Percentiles rank a stretch among this genome's conserved stretches.
These are phyloP conservation scores for Sporothrix pseudoabietina DNA, from an alignment of 2,329 filamentous ascomycete genomes.

Conservation along the genomic window DNA sequence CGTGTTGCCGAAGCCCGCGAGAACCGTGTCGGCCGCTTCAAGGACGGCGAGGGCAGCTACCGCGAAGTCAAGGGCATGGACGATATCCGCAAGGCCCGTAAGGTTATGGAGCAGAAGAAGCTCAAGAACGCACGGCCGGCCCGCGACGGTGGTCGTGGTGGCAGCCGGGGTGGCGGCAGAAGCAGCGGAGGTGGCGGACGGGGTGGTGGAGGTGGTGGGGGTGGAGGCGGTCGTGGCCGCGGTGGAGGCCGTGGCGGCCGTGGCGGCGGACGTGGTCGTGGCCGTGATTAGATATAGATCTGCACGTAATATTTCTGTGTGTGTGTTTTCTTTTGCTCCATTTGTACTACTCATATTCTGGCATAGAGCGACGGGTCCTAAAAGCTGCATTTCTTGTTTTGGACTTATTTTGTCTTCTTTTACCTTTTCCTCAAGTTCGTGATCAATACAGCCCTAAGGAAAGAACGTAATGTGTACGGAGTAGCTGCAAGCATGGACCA, in stretches of 20 bases:
- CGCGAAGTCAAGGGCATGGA: conserved; percentile 78
- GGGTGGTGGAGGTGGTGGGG: conserved; percentile 13
- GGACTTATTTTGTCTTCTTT: neutral
- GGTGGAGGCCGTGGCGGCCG: conserved; percentile 18
- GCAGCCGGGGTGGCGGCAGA: conserved; percentile 6
- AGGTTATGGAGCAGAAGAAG: conserved; percentile 71
- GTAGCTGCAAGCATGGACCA: conserved; percentile 6
- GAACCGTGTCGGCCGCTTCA: conserved; percentile 74
- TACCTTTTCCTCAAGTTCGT: neutral
- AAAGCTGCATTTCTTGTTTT: neutral
- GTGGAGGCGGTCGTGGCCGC: conserved; percentile 21
- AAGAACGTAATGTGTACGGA: neutral
- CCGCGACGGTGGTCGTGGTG: conserved; percentile 26
- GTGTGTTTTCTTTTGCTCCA: neutral
- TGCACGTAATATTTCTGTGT: neutral
- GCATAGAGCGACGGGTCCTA: conserved; percentile 21
- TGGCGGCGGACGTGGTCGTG: conserved; percentile 21
- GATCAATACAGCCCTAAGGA: conserved; percentile 9
- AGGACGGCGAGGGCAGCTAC: conserved; percentile 71
- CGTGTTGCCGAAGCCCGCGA: conserved; percentile 84
- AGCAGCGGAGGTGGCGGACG: conserved; percentile 20
- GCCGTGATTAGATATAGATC: neutral
- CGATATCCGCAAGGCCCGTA: conserved; percentile 82
- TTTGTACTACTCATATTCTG: conserved; percentile 8
- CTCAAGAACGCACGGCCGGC: conserved; percentile 85